Conservation (phyloP, 306 rosid genomes). For the Astragalus membranaceus region DNA sequence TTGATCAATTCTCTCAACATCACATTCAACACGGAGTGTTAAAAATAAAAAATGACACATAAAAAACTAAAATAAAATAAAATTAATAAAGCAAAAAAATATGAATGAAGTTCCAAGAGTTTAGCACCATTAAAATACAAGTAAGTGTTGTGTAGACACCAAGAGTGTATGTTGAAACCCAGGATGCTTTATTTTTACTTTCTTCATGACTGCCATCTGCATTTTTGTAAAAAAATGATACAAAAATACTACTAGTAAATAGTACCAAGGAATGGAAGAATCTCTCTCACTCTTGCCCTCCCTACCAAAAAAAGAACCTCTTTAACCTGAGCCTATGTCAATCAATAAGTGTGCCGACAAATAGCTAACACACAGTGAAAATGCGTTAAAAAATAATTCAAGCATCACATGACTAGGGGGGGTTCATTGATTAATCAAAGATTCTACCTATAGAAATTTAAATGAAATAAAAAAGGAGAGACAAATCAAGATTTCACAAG, state of each 20-base stretch:
- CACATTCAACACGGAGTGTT: neutral
- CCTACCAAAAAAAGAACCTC: too few relatives aligned
- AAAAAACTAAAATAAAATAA: neutral
- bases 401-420: neutral
- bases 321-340: too few relatives aligned
- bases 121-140: too few relatives aligned
- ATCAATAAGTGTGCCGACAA: slow-evolving; percentile 30
- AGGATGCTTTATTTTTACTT: too few relatives aligned
- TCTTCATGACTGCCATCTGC: too few relatives aligned
- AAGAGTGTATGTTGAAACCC: too few relatives aligned
- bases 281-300: too few relatives aligned
- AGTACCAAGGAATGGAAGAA: too few relatives aligned
- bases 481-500: neutral
- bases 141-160: too few relatives aligned
- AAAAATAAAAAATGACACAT: neutral
- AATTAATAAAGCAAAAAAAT: neutral
- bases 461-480: neutral
- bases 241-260: too few relatives aligned
- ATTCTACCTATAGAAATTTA: neutral
- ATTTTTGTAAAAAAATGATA: too few relatives aligned
- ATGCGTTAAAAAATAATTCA: slow-evolving; percentile 19
- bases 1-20: neutral
- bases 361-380: slow-evolving; percentile 33
- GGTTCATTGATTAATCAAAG: slow-evolving; percentile 1
- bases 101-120: too few relatives aligned